A percentile compares a stretch with the other conserved stretches of the same genome.
phyloP scores from a whole-genome alignment of 2,329 filamentous ascomycete species.

The Paracoccidioides lutzii region DNA sequence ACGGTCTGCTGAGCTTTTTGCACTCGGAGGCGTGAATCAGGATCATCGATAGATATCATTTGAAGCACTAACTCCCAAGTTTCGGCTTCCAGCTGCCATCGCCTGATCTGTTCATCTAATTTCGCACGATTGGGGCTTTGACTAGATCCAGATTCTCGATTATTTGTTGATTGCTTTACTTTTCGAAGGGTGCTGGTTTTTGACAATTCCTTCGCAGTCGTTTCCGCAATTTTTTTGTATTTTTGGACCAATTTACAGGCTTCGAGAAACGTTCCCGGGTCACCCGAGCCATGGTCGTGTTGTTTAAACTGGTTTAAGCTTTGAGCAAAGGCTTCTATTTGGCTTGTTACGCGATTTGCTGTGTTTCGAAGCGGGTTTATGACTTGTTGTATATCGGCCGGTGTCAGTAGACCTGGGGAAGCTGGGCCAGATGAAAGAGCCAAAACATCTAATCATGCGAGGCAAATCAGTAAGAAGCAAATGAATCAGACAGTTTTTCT shows the following conservation, averaged over 20 bases:
- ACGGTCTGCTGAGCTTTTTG: conserved; percentile 28
- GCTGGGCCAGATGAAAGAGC: conserved; percentile 8
- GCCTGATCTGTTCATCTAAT: conserved; percentile 37
- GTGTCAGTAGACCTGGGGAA: conserved; percentile 27
- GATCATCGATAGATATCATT: conserved; percentile 58
- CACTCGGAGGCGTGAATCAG: conserved; percentile 29
- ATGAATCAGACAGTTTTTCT: background rate
- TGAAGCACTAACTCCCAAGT: conserved; percentile 79
- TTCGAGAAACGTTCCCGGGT: conserved; percentile 47
- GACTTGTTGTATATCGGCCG: conserved; percentile 37
- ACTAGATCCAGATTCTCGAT: background rate
- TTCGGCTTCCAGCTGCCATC: conserved; percentile 71
- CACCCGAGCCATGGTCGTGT: conserved; percentile 19
- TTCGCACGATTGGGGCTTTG: conserved; percentile 1
- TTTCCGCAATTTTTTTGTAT: conserved; percentile 47
- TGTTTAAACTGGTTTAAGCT: conserved; percentile 63
- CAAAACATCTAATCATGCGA: conserved; percentile 5
- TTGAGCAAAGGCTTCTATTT: conserved; percentile 79
- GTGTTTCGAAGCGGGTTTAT: conserved; percentile 50
- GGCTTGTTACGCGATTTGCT: conserved; percentile 57
- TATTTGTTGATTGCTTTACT: conserved; percentile 14
- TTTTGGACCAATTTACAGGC: conserved; percentile 55
- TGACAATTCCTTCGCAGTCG: conserved; percentile 34
- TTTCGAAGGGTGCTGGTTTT: conserved; percentile 29
- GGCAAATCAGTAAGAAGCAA: background rate